Conservation (phyloP, 2,329 filamentous ascomycete genomes). For the Aspergillus neotritici region DNA sequence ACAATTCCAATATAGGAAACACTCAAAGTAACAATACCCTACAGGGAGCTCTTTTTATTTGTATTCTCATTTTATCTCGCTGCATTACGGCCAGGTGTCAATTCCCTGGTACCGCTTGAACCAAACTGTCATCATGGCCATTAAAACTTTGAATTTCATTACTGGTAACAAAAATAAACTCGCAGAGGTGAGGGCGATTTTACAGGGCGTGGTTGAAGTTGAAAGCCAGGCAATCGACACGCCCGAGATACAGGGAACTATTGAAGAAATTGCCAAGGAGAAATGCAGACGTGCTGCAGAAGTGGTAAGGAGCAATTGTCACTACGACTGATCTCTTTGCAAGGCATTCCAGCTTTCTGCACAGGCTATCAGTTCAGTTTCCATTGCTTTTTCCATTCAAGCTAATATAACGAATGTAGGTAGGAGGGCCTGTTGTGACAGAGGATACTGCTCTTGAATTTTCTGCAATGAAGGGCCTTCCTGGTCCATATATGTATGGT, state of each 20-base stretch:
- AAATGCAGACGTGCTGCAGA: conserved; percentile 82
- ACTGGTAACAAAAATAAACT: conserved; percentile 96
- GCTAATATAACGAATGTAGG: conserved; percentile 41
- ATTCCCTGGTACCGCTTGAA: too few relatives aligned
- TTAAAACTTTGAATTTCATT: conserved; percentile 75
- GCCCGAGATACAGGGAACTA: conserved; percentile 82
- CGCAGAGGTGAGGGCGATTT: conserved; percentile 78
- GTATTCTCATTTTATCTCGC: too few relatives aligned
- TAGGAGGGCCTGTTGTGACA: conserved; percentile 81
- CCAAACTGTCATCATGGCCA: conserved; percentile 34
- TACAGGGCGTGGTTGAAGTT: conserved; percentile 67
- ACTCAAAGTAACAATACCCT: too few relatives aligned
- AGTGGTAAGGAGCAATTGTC: conserved; percentile 48
- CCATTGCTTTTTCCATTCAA: neutral
- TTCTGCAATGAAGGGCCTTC: conserved; percentile 80
- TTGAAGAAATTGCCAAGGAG: conserved; percentile 84
- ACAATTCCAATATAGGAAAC: too few relatives aligned
- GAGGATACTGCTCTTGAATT: conserved; percentile 97
- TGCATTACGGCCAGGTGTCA: too few relatives aligned
- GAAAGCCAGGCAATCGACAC: conserved; percentile 71
- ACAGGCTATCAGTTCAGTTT: neutral
- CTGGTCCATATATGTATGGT: conserved; percentile 85
- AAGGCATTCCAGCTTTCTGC: neutral
- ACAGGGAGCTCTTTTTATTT: too few relatives aligned
- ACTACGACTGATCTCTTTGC: too few relatives aligned